Conservation (phyloP, 768 basidiomycete species). For the Suillus brevipes region DNA sequence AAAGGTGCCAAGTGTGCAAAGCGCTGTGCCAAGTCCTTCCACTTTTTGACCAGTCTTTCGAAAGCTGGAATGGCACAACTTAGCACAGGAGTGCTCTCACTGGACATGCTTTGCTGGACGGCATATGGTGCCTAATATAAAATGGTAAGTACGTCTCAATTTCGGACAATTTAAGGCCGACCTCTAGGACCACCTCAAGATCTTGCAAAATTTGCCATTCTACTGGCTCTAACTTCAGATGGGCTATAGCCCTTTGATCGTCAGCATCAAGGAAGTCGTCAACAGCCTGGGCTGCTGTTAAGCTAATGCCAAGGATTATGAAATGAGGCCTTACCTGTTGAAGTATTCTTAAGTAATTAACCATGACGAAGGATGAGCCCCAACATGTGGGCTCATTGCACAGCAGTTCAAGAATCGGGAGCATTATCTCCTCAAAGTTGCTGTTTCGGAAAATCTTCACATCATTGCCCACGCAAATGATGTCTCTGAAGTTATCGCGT, state of each 20-base stretch:
- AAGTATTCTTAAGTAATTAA: slow-evolving; percentile 16
- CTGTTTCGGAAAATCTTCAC: not conserved
- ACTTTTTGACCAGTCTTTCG: slow-evolving; percentile 6
- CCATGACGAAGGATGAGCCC: slow-evolving; percentile 42
- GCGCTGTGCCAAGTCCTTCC: not conserved
- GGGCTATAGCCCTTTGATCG: not conserved
- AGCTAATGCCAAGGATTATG: not conserved
- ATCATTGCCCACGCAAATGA: not conserved
- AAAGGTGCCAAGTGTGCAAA: slow-evolving; percentile 1
- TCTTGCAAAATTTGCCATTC: slow-evolving; percentile 10
- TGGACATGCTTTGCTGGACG: slow-evolving; percentile 4
- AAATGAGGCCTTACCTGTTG: not conserved
- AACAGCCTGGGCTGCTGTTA: not conserved
- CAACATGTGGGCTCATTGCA: slow-evolving; percentile 39
- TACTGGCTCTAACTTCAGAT: not conserved
- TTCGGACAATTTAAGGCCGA: not conserved
- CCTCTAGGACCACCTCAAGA: slow-evolving; percentile 8
- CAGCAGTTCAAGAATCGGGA: slow-evolving; percentile 6
- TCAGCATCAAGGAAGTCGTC: not conserved
- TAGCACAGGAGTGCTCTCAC: slow-evolving; percentile 3
- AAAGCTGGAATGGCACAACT: slow-evolving; percentile 5
- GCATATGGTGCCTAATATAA: slow-evolving; percentile 2
- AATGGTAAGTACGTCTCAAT: not conserved
- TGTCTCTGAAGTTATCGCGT: not conserved
- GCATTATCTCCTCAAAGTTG: not conserved